Evolutionary conservation across 2,329 filamentous ascomycete species (phyloP).

Genomic region (Aspergillus costaricaensis): DNA sequence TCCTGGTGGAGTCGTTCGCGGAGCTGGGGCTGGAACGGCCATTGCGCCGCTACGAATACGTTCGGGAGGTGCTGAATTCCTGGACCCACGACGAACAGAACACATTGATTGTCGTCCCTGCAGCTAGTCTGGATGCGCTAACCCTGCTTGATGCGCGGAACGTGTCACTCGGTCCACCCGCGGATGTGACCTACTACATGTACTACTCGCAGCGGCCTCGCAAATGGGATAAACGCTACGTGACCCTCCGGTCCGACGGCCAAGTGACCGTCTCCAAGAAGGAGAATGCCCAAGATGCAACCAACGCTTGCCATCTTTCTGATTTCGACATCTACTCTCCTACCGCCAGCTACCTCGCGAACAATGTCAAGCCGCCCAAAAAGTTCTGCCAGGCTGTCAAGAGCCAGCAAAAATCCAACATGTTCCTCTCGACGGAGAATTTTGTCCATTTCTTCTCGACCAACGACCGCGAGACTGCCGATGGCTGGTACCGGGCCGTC

Average conservation of each 20-base stretch:
- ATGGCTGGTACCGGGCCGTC: conserved; percentile 69
- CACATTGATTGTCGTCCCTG: conserved; percentile 66
- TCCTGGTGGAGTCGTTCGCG: conserved; percentile 76
- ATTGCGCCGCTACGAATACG: conserved; percentile 79
- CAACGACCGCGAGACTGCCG: conserved; percentile 67
- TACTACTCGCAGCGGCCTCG: conserved; percentile 79
- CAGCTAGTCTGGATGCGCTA: conserved; percentile 53
- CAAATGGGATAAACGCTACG: conserved; percentile 84
- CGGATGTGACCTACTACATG: conserved; percentile 68
- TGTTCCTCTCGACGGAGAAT: conserved; percentile 79
- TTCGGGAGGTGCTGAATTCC: conserved; percentile 87
- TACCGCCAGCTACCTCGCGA: conserved; percentile 66
- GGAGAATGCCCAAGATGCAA: conserved; percentile 65
- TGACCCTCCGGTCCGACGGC: conserved; percentile 72
- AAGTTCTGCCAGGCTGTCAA: conserved; percentile 85
- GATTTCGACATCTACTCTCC: conserved; percentile 91
- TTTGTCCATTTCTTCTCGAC: conserved; percentile 92
- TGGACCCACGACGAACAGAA: conserved; percentile 86
- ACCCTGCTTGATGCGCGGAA: conserved; percentile 61
- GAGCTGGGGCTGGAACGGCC: conserved; percentile 78
- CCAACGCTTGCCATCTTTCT: conserved; percentile 77
- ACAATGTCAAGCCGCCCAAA: conserved; percentile 79
- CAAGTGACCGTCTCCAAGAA: conserved; percentile 74
- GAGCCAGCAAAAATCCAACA: conserved; percentile 82
- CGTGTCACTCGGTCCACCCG: conserved; percentile 65